Evolutionary conservation across 805 yeast species (phyloP).

Genomic region (Saccharomyces kudriavzevii): DNA sequence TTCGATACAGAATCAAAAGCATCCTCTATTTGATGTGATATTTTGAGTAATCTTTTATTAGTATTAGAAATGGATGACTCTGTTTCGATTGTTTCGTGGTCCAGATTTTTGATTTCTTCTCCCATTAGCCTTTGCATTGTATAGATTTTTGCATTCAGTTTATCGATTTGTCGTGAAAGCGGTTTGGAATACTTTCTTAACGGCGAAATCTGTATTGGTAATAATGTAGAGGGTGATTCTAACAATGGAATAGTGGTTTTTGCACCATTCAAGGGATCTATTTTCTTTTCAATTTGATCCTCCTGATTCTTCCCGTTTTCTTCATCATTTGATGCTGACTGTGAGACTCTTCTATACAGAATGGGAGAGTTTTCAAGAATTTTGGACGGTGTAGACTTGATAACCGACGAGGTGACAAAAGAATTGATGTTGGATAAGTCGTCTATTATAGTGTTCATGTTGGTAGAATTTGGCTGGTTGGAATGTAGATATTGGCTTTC

Average conservation of each 20-base stretch:
- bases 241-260: neutral
- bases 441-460: conserved; percentile 16
- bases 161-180: neutral
- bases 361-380: conserved; percentile 20
- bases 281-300: neutral
- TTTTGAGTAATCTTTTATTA: neutral
- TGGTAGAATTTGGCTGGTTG: conserved; percentile 8
- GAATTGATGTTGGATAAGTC: conserved; percentile 20
- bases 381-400: conserved; percentile 10
- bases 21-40: neutral
- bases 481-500: neutral
- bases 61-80: neutral
- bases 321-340: neutral
- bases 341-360: conserved; percentile 35
- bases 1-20: neutral
- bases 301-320: neutral
- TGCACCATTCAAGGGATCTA: neutral
- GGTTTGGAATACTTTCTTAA: neutral
- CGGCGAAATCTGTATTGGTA: neutral
- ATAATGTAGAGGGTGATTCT: neutral
- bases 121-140: neutral
- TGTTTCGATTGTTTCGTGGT: neutral
- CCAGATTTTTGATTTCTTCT: conserved; percentile 1
- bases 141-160: neutral
- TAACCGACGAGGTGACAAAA: conserved; percentile 22